Evolutionary conservation across 495 filamentous ascomycete genomes (phyloP).

Genomic region (Penicillium cataractarum): DNA sequence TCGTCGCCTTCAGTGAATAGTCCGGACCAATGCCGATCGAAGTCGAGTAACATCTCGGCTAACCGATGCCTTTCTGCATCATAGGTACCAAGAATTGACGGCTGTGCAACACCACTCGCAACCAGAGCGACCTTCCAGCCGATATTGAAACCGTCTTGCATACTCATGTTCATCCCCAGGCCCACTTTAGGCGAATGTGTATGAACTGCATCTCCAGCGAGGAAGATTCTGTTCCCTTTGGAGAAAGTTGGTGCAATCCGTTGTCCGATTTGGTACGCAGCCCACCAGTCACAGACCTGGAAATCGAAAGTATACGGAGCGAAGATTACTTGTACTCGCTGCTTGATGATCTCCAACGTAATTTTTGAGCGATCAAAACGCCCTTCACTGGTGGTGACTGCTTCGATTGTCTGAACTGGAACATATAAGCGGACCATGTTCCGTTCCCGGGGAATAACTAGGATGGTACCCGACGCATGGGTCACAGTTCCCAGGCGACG

Average conservation of each 20-base stretch:
- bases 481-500: conserved; percentile 63
- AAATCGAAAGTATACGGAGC: conserved; percentile 64
- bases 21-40: conserved; percentile 53
- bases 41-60: conserved; percentile 71
- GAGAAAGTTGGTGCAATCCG: conserved; percentile 70
- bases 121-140: conserved; percentile 80
- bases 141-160: conserved; percentile 78
- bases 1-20: conserved; percentile 24
- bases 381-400: neutral
- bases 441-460: conserved; percentile 70
- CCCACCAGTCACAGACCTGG: conserved; percentile 62
- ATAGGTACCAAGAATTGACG: conserved; percentile 69
- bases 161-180: conserved; percentile 83
- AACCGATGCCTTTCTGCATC: conserved; percentile 68
- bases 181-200: conserved; percentile 85
- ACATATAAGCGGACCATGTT: conserved; percentile 71
- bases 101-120: conserved; percentile 58
- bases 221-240: conserved; percentile 68
- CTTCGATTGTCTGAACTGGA: conserved; percentile 53
- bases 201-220: conserved; percentile 81
- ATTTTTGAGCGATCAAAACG: conserved; percentile 58
- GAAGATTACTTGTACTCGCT: conserved; percentile 62
- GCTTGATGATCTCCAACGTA: conserved; percentile 59
- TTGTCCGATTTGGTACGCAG: conserved; percentile 67
- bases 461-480: conserved; percentile 61